Conservation (phyloP, 2,329 filamentous ascomycete genomes). For the Nannizzia gypsea region DNA sequence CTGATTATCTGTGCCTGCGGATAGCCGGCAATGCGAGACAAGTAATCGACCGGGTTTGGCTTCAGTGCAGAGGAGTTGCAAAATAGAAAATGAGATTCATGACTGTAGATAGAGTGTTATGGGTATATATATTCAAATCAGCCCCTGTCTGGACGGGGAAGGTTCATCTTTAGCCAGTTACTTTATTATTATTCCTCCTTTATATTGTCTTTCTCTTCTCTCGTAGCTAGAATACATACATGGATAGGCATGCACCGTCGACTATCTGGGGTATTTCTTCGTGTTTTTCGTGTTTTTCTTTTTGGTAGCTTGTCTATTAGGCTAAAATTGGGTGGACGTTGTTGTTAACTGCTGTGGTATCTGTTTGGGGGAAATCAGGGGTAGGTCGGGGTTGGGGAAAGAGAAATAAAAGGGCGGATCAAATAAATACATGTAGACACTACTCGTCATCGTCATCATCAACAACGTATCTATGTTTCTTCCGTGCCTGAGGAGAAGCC, state of each 20-base stretch:
- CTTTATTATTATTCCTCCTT: not conserved
- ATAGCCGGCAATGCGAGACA: conserved; percentile 18
- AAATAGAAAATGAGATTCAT: not conserved
- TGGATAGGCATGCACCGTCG: not conserved
- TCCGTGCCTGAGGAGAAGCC: conserved; percentile 30
- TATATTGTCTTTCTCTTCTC: conserved; percentile 1
- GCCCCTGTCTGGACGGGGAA: too few species aligned
- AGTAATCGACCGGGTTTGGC: conserved; percentile 17
- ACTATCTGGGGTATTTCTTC: not conserved
- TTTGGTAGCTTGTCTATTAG: not conserved
- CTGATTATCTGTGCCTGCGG: conserved; percentile 18
- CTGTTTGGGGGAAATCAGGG: not conserved
- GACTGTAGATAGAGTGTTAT: not conserved
- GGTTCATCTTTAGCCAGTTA: too few species aligned
- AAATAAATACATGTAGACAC: not conserved
- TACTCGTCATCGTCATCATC: conserved; percentile 39
- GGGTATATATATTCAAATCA: too few species aligned
- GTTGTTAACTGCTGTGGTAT: not conserved
- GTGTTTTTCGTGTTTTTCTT: not conserved
- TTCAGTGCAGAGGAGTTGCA: conserved; percentile 6
- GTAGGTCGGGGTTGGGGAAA: not conserved
- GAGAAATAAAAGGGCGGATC: too few species aligned
- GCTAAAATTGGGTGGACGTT: not conserved
- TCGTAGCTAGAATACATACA: not conserved
- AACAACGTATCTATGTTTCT: conserved; percentile 38